Base-by-base conservation (phyloP, 1,284 basidiomycete genomes). In the Ustilago esculenta region DNA sequence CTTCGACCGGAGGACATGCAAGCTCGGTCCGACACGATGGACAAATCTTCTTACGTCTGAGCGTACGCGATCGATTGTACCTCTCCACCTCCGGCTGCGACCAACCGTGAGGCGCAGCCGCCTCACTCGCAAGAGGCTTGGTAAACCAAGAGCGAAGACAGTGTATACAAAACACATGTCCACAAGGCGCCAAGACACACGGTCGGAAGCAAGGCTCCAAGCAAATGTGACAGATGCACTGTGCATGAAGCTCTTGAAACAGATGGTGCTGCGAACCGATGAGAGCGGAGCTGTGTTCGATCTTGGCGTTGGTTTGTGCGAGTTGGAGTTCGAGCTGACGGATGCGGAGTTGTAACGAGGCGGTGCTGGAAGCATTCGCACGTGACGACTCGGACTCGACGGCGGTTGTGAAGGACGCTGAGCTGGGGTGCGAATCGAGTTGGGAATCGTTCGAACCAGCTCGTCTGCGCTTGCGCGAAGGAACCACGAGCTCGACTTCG, bases 101-200 rank as follows among this genome's bases (percentile, higher is more conserved):
- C 51, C 59, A 65, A 24, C n/a, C 4, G 17, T 37, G 9, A 2
- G 72, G 68, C 17, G 64, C 21, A 1, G 29, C 10, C 10, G 54
- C 56, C 34, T 76, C 65, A 37, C 60, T 57, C 10, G 56, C 61
- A 4, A 57, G 35, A 7, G 68, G 75, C 25, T 67, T 70, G 33
- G 67, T 70, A 59, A 81, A 81, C 76, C 76, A 81, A 12, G 63
- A 54, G 9, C 75, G 63, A 7, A 81, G 65, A 48, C 79, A 81
- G 42, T 59, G 54, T 9, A 77, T 73, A 50, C 79, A 81, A 32
- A 78, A 81, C 14, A 72, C 60, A 46, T 81, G 79, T 6, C 77
- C 77, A 43, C 79, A 81, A 0, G 79, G 79, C 3, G 75, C 65
- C 6, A 81, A 56, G 21, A 77, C 71, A 33, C 61, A 72, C 7